Percentiles rank a stretch among this genome's conserved stretches.
Evolutionary conservation across 805 yeast genomes (phyloP).

Genomic region (Millerozyma acaciae): DNA sequence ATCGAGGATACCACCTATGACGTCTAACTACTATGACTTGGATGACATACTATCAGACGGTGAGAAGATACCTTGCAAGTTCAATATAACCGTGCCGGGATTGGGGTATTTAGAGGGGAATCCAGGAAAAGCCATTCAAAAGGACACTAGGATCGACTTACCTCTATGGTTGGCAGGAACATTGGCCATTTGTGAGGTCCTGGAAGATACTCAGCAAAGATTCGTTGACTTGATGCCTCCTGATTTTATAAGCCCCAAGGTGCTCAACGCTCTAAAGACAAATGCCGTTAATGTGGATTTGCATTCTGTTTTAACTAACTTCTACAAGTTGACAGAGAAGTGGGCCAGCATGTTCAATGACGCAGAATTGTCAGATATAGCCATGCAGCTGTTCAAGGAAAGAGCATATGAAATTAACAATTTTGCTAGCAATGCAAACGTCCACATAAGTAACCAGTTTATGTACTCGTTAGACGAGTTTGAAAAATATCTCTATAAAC

Average conservation of each 20-base stretch:
- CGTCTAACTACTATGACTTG: conserved; percentile 56
- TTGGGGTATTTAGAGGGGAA: conserved; percentile 84
- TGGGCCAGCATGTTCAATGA: conserved; percentile 78
- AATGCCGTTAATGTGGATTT: conserved; percentile 65
- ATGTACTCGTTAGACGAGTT: conserved; percentile 69
- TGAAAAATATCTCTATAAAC: conserved; percentile 58
- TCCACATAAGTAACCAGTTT: conserved; percentile 50
- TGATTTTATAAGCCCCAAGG: conserved; percentile 57
- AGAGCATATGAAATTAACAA: conserved; percentile 73
- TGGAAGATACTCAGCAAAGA: conserved; percentile 37
- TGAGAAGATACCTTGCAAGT: conserved; percentile 73
- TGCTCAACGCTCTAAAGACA: conserved; percentile 78
- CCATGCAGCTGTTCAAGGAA: conserved; percentile 48
- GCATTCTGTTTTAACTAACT: conserved; percentile 62
- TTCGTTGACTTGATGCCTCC: conserved; percentile 72
- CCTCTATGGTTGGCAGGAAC: conserved; percentile 89
- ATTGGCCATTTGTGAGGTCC: conserved; percentile 48
- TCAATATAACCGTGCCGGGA: conserved; percentile 76
- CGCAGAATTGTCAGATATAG: conserved; percentile 51
- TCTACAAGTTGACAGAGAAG: conserved; percentile 63
- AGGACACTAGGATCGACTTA: conserved; percentile 65
- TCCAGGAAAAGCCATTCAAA: conserved; percentile 56
- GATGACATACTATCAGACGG: conserved; percentile 73
- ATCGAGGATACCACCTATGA: too few species aligned
- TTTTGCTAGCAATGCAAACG: conserved; percentile 52